Evolutionary conservation across 805 yeast species (phyloP).

Genomic region (Grigorovia humatica): DNA sequence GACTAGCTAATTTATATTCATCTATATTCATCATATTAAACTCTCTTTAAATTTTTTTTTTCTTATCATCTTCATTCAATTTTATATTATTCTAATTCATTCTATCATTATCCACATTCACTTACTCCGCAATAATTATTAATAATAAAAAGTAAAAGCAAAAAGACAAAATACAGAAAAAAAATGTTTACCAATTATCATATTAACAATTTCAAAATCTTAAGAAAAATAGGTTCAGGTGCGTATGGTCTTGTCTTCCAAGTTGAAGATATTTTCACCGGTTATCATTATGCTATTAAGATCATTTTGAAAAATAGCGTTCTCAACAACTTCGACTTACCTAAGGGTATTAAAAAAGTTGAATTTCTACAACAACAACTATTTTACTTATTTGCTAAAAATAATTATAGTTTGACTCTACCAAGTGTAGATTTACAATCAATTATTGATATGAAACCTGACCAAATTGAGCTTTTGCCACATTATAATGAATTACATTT

Average conservation of each 20-base stretch:
- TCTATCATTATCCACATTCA: background rate
- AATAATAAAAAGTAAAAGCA: background rate
- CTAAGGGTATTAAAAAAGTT: conserved; percentile 13
- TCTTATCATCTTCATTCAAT: background rate
- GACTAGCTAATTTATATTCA: too few relatives aligned
- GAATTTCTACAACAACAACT: conserved; percentile 21
- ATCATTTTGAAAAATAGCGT: conserved; percentile 40
- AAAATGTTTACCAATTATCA: conserved; percentile 8
- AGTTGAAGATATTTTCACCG: conserved; percentile 45
- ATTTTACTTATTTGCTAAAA: conserved; percentile 17
- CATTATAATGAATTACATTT: conserved; percentile 56
- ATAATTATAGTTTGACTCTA: conserved; percentile 15
- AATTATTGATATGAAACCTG: conserved; percentile 25
- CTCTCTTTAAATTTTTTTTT: background rate
- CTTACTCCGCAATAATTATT: background rate
- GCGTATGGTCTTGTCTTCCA: conserved; percentile 76
- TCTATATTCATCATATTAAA: too few relatives aligned
- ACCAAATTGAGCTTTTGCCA: conserved; percentile 27
- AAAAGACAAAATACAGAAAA: background rate
- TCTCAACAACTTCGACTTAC: conserved; percentile 6
- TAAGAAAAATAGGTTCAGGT: conserved; percentile 50
- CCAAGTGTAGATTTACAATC: conserved; percentile 22
- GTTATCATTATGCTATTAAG: conserved; percentile 57
- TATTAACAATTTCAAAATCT: conserved; percentile 34
- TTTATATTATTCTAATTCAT: background rate